Evolutionary conservation across 805 yeast species (phyloP).

Genomic region (Yarrowia sp.): DNA sequence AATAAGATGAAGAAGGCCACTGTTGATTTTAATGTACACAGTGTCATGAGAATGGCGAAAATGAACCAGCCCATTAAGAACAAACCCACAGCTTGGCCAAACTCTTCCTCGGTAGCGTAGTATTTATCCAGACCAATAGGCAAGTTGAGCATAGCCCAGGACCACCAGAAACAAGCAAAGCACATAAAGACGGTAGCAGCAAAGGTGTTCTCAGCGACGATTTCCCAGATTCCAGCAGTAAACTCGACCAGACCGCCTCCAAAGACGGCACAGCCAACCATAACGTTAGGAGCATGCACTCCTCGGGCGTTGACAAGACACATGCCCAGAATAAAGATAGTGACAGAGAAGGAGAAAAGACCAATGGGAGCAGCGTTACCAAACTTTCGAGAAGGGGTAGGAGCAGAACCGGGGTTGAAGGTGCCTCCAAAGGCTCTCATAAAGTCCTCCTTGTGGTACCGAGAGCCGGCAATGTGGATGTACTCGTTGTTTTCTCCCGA

Average conservation of each 20-base stretch:
- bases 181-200: conserved; percentile 51
- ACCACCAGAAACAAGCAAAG: conserved; percentile 64
- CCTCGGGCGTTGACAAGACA: conserved; percentile 57
- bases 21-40: conserved; percentile 62
- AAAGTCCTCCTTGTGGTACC: conserved; percentile 57
- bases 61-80: conserved; percentile 61
- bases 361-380: conserved; percentile 69
- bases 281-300: conserved; percentile 51
- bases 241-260: conserved; percentile 61
- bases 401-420: conserved; percentile 18
- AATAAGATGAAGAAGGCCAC: conserved; percentile 59
- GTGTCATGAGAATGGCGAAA: conserved; percentile 53
- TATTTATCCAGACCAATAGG: conserved; percentile 51
- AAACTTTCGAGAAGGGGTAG: conserved; percentile 47
- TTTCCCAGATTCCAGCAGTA: conserved; percentile 64
- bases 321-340: conserved; percentile 56
- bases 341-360: conserved; percentile 54
- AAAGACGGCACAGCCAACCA: conserved; percentile 58
- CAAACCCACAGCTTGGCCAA: conserved; percentile 53
- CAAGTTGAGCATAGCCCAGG: conserved; percentile 55
- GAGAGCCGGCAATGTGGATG: conserved; percentile 64
- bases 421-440: conserved; percentile 51
- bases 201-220: conserved; percentile 62
- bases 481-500: conserved; percentile 55
- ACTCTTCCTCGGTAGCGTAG: conserved; percentile 38